phyloP scores from a whole-genome alignment of 768 basidiomycete genomes.

The Ramaria rubella region DNA sequence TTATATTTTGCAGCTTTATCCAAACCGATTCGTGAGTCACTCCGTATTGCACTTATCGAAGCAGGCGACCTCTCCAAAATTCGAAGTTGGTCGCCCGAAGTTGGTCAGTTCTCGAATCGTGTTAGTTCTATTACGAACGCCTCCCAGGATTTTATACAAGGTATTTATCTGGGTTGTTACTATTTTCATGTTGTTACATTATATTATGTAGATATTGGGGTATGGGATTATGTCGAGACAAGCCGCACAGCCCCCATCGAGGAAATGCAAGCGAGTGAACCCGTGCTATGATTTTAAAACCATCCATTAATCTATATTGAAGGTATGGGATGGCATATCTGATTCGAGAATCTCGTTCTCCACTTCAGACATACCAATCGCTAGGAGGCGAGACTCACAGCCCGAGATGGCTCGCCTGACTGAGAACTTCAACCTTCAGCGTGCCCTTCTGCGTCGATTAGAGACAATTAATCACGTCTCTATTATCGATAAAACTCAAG shows the following conservation, averaged over 20 bases:
- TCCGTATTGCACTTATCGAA: conserved; percentile 72
- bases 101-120: conserved; percentile 66
- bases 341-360: conserved; percentile 71
- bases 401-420: conserved; percentile 71
- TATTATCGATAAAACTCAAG: conserved; percentile 67
- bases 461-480: conserved; percentile 42
- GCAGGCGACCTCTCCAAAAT: conserved; percentile 68
- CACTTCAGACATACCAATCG: conserved; percentile 18
- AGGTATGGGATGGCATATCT: conserved; percentile 91
- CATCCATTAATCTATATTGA: conserved; percentile 21
- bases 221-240: conserved; percentile 73
- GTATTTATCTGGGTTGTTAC: conserved; percentile 30
- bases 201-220: conserved; percentile 58
- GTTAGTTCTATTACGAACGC: conserved; percentile 80
- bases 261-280: conserved; percentile 69
- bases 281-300: not conserved
- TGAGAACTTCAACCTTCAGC: conserved; percentile 91
- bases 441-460: conserved; percentile 67
- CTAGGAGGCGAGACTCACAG: conserved; percentile 23
- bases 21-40: conserved; percentile 39
- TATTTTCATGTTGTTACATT: not conserved
- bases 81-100: conserved; percentile 54
- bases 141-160: conserved; percentile 59
- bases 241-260: conserved; percentile 65
- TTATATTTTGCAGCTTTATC: conserved; percentile 43